Conservation (phyloP, 768 basidiomycete genomes). For the Calvatia gigantea region DNA sequence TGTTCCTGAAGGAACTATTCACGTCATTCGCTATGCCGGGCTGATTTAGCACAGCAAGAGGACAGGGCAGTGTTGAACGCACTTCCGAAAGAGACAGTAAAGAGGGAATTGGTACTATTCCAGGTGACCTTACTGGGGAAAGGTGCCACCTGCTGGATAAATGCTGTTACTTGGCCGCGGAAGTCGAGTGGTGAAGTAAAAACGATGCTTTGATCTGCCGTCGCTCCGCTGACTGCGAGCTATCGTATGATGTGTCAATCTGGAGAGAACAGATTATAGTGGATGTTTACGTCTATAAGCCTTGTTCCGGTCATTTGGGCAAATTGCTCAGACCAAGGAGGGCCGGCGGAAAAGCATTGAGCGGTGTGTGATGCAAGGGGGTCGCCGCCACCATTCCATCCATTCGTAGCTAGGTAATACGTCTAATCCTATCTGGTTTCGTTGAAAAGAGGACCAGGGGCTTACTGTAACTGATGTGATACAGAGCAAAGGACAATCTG, state of each 20-base stretch:
- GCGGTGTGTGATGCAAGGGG: slow-evolving; percentile 16
- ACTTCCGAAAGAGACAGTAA: slow-evolving; percentile 22
- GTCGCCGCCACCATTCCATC: slow-evolving; percentile 18
- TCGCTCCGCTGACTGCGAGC: slow-evolving; percentile 21
- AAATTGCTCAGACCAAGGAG: slow-evolving; percentile 20
- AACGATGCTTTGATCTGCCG: slow-evolving; percentile 16
- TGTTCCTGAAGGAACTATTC: slow-evolving; percentile 17
- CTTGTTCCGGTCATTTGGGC: slow-evolving; percentile 13
- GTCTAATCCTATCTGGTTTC: neutral
- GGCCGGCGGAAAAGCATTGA: slow-evolving; percentile 19
- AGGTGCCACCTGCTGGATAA: slow-evolving; percentile 16
- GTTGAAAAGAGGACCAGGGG: neutral
- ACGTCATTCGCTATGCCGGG: slow-evolving; percentile 20
- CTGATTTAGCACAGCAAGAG: neutral
- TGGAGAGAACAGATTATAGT: neutral
- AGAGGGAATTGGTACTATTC: slow-evolving; percentile 17
- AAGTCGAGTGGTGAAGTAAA: slow-evolving; percentile 21
- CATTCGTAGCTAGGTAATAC: slow-evolving; percentile 14
- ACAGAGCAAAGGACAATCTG: neutral
- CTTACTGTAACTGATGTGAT: slow-evolving; percentile 2
- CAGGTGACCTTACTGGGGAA: slow-evolving; percentile 17
- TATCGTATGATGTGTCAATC: neutral
- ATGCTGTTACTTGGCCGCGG: slow-evolving; percentile 18
- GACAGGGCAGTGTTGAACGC: neutral
- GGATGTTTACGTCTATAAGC: slow-evolving; percentile 16